phyloP scores from a whole-genome alignment of 164 flowering plant species.

The Stephania japonica region DNA sequence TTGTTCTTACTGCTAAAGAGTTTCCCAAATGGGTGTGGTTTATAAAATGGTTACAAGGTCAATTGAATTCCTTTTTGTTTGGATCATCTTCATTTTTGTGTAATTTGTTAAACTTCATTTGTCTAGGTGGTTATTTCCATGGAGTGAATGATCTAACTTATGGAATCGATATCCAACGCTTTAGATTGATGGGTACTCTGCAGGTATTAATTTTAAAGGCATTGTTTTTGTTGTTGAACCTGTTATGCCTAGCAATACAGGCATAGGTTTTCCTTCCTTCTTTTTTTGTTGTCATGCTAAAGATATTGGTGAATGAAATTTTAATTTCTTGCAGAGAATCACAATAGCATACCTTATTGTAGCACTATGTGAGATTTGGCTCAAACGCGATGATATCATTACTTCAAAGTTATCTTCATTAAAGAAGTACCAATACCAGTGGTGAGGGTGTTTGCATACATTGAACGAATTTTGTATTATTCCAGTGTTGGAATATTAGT shows the following conservation, averaged over 20 bases:
- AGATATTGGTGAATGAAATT: too few species aligned
- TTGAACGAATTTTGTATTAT: not conserved
- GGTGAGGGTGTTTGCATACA: slow-evolving; percentile 11
- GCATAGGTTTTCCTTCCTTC: too few species aligned
- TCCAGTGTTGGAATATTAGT: not conserved
- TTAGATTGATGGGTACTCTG: slow-evolving; percentile 9
- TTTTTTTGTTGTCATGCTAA: too few species aligned
- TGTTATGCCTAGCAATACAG: too few species aligned
- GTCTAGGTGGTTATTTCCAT: slow-evolving; percentile 12
- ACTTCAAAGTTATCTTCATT: slow-evolving; percentile 32
- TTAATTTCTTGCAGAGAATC: slow-evolving; percentile 6
- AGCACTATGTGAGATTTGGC: slow-evolving; percentile 77
- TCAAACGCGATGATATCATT: slow-evolving; percentile 35
- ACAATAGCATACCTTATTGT: slow-evolving; percentile 22
- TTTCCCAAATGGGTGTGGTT: not conserved
- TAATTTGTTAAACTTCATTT: too few species aligned
- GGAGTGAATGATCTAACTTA: slow-evolving; percentile 8
- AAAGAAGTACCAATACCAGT: slow-evolving; percentile 47
- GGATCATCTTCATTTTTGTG: too few species aligned
- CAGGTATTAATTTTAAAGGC: too few species aligned
- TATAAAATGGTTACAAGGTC: too few species aligned
- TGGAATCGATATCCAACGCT: slow-evolving; percentile 3
- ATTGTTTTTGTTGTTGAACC: too few species aligned
- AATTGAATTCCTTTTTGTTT: too few species aligned
- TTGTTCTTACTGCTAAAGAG: not conserved